Percentiles rank a stretch among this genome's conserved stretches.
phyloP scores from a whole-genome alignment of 768 basidiomycete genomes.

The Kwoniella pini region DNA sequence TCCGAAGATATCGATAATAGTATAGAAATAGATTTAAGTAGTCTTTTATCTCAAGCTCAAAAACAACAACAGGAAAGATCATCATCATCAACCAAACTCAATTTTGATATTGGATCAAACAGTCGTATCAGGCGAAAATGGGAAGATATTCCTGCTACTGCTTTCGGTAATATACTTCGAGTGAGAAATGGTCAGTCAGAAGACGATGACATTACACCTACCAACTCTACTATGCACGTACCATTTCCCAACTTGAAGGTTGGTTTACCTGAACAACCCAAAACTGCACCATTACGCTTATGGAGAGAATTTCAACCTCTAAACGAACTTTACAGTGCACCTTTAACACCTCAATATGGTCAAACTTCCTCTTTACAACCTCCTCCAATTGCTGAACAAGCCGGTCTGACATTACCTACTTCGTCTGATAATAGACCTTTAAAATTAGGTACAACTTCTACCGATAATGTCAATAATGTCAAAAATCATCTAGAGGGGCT shows the following conservation, averaged over 20 bases:
- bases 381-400: not conserved
- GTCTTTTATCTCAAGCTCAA: constrained; percentile 17
- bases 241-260: not conserved
- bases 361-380: constrained; percentile 3
- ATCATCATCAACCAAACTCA: not conserved
- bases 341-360: constrained; percentile 2
- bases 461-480: constrained; percentile 19
- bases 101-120: not conserved
- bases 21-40: constrained; percentile 12
- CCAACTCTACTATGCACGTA: not conserved
- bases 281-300: constrained; percentile 16
- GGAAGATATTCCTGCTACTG: constrained; percentile 5
- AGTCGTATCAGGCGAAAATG: not conserved
- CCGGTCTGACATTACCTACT: too few relatives aligned
- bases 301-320: too few relatives aligned
- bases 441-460: not conserved
- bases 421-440: not conserved
- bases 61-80: constrained; percentile 4
- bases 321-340: not conserved
- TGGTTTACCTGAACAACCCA: not conserved
- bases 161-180: not conserved
- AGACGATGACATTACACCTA: not conserved
- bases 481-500: constrained; percentile 24
- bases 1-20: not conserved
- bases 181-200: not conserved